phyloP scores from a whole-genome alignment of 441 rosid species.

The Jatropha multifida region DNA sequence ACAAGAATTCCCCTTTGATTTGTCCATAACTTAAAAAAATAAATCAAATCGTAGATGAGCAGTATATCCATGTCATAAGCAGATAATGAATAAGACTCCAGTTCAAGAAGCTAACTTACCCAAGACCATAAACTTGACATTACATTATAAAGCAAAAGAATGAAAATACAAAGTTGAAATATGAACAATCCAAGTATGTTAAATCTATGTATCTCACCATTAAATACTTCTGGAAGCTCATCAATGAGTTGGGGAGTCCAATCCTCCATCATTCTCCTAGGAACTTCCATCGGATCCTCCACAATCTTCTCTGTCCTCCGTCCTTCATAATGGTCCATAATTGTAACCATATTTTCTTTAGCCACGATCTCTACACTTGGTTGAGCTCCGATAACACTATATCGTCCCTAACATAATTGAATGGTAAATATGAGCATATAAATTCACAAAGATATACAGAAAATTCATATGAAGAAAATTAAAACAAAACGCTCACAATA shows the following conservation, averaged over 20 bases:
- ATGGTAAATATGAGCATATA: neutral
- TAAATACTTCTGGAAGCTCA: constrained; percentile 86
- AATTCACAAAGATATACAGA: neutral
- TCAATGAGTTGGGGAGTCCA: constrained; percentile 84
- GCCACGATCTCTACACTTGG: constrained; percentile 87
- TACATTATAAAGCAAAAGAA: neutral
- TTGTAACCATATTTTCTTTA: constrained; percentile 75
- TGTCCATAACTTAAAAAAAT: neutral
- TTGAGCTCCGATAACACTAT: constrained; percentile 90
- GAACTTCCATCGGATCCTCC: constrained; percentile 88
- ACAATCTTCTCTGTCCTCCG: constrained; percentile 63
- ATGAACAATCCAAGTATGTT: neutral
- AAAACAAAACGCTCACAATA: constrained; percentile 39
- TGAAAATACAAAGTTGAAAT: neutral
- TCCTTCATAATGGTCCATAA: constrained; percentile 74
- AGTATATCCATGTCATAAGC: neutral
- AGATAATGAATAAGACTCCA: neutral
- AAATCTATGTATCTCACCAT: constrained; percentile 45
- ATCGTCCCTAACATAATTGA: constrained; percentile 61
- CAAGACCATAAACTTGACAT: neutral
- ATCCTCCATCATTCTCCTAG: constrained; percentile 71
- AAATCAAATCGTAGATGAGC: neutral
- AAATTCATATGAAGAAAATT: neutral
- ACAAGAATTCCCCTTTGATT: neutral
- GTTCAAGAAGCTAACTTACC: neutral